Conservation (phyloP, 2,329 filamentous ascomycete genomes). For the Coleophoma eucalyptorum region DNA sequence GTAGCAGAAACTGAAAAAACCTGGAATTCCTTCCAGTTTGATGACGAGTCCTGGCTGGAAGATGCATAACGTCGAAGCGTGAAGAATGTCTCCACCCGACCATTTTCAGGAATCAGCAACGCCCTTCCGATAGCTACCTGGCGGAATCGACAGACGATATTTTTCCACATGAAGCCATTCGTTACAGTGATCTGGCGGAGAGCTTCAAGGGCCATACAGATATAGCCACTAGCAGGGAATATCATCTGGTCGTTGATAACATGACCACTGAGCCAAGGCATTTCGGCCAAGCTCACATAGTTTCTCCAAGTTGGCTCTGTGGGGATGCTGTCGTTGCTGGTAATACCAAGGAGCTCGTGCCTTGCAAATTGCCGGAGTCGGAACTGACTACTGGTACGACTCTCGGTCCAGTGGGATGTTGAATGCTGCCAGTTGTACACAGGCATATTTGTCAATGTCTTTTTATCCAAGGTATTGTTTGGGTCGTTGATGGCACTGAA, state of each 20-base stretch:
- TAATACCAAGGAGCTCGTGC: slow-evolving; percentile 43
- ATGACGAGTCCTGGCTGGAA: slow-evolving; percentile 32
- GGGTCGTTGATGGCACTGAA: not conserved
- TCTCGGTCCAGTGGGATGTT: not conserved
- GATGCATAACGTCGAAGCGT: slow-evolving; percentile 37
- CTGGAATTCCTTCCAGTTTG: slow-evolving; percentile 47
- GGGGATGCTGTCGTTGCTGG: slow-evolving; percentile 8
- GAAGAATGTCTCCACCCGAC: slow-evolving; percentile 39
- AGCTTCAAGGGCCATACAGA: slow-evolving; percentile 25
- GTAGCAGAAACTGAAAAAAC: not conserved
- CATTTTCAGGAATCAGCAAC: slow-evolving; percentile 38
- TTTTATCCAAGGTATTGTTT: not conserved
- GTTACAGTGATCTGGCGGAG: not conserved
- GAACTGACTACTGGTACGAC: slow-evolving; percentile 1
- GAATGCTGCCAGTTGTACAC: not conserved
- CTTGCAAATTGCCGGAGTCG: slow-evolving; percentile 33
- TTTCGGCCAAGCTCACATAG: slow-evolving; percentile 19
- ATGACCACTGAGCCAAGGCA: slow-evolving; percentile 38
- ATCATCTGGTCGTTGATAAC: slow-evolving; percentile 13
- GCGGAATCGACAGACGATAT: slow-evolving; percentile 13
- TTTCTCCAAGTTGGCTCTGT: slow-evolving; percentile 24
- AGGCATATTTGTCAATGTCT: not conserved
- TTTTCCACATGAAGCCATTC: not conserved
- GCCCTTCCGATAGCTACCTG: slow-evolving; percentile 42
- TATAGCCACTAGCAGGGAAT: slow-evolving; percentile 24